A percentile compares a stretch with the other conserved stretches of the same genome.
These are phyloP conservation scores for Rubus parviflorus DNA, from an alignment of 306 rosid genomes.

Conservation along the genomic window DNA sequence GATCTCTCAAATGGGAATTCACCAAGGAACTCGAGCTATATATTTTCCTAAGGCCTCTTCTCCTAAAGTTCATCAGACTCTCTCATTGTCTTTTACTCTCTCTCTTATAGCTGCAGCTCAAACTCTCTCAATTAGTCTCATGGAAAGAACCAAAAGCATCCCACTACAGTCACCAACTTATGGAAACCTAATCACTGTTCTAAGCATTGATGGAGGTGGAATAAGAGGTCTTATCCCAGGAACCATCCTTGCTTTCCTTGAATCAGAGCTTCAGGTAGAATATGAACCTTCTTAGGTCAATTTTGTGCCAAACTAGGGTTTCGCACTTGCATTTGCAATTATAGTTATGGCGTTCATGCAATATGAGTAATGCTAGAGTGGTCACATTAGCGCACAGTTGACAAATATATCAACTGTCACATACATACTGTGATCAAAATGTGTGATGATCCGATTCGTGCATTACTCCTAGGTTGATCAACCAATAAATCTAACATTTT, in stretches of 20 bases:
- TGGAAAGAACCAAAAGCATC: conserved; percentile 24
- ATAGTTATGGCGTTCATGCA: not conserved
- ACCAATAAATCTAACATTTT: not conserved
- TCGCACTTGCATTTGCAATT: not conserved
- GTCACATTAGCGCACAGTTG: not conserved
- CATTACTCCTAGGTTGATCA: not conserved
- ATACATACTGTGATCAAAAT: not conserved
- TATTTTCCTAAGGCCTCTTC: not conserved
- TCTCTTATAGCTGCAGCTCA: not conserved
- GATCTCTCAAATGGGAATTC: not conserved
- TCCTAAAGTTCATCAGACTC: conserved; percentile 1
- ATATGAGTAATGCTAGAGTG: not conserved
- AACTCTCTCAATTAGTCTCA: not conserved
- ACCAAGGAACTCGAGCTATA: not conserved
- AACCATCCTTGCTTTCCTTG: conserved; percentile 51
- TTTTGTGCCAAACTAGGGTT: not conserved
- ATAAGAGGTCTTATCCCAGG: conserved; percentile 66
- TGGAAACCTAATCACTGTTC: conserved; percentile 57
- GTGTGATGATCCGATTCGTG: not conserved
- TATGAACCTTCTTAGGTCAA: not conserved
- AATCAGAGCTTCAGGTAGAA: conserved; percentile 50
- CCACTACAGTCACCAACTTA: conserved; percentile 46
- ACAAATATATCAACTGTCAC: not conserved
- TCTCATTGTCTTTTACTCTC: not conserved
- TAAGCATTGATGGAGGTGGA: conserved; percentile 82